phyloP scores from a whole-genome alignment of 1,139 yeast genomes.

The Kodamaea derodonti region DNA sequence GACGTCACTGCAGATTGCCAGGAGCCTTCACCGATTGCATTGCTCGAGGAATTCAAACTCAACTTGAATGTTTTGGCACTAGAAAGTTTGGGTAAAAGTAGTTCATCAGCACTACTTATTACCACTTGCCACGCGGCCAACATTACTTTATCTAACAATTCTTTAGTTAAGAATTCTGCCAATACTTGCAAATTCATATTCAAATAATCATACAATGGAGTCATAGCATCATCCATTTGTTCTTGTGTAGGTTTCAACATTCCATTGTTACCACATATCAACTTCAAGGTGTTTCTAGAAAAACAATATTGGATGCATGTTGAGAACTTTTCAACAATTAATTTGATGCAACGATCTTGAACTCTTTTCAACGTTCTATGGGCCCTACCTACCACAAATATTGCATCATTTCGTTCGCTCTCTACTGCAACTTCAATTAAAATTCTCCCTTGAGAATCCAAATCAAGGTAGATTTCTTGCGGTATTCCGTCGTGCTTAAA shows the following conservation, averaged over 20 bases:
- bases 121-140: conserved; percentile 72
- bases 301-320: conserved; percentile 40
- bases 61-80: conserved; percentile 46
- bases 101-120: conserved; percentile 57
- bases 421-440: conserved; percentile 69
- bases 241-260: conserved; percentile 44
- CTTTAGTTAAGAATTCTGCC: conserved; percentile 59
- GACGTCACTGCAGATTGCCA: conserved; percentile 52
- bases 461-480: conserved; percentile 55
- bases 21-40: conserved; percentile 8
- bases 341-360: conserved; percentile 59
- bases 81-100: conserved; percentile 69
- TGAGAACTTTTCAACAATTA: conserved; percentile 62
- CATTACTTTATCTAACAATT: conserved; percentile 64
- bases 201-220: conserved; percentile 72
- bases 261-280: conserved; percentile 52
- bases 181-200: conserved; percentile 66
- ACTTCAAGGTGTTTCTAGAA: conserved; percentile 44
- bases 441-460: conserved; percentile 67
- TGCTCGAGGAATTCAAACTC: conserved; percentile 10
- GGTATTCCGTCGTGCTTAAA: conserved; percentile 70
- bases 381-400: conserved; percentile 75
- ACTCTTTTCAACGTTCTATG: conserved; percentile 61
- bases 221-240: conserved; percentile 63
- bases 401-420: conserved; percentile 71